Percentiles rank a stretch among this genome's conserved stretches.
Evolutionary conservation across 352 stramenopile genomes (phyloP).

Genomic region (Thraustotheca clavata): DNA sequence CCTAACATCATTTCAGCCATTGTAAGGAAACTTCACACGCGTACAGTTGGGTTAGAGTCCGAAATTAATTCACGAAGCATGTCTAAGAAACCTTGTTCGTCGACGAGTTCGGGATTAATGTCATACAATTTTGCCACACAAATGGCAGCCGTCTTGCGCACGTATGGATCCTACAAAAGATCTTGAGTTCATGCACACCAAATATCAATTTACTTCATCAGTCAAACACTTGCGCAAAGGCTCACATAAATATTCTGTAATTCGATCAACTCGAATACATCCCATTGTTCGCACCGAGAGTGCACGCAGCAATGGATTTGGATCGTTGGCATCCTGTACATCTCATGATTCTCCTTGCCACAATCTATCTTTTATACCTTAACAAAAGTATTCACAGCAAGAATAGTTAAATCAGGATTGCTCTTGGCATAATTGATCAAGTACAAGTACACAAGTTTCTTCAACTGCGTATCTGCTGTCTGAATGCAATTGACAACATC

Average conservation of each 20-base stretch:
- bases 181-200: neutral
- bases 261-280: constrained; percentile 98
- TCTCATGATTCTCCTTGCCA: constrained; percentile 44
- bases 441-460: constrained; percentile 99
- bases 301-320: constrained; percentile 93
- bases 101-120: constrained; percentile 96
- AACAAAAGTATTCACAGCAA: constrained; percentile 99
- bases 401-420: constrained; percentile 97
- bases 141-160: constrained; percentile 98
- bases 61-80: constrained; percentile 97
- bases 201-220: constrained; percentile 45
- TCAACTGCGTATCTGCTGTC: constrained; percentile 97
- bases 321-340: constrained; percentile 61
- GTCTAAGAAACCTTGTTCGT: constrained; percentile 93
- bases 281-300: constrained; percentile 99
- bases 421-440: constrained; percentile 99
- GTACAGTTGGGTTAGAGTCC: constrained; percentile 93
- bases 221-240: constrained; percentile 91
- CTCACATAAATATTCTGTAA: constrained; percentile 98
- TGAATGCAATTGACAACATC: constrained; percentile 99
- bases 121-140: constrained; percentile 99
- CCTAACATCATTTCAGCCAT: constrained; percentile 22
- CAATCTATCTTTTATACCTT: constrained; percentile 30
- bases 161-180: constrained; percentile 91
- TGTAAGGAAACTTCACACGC: neutral